Evolutionary conservation across 495 filamentous ascomycete genomes (phyloP).

Genomic region (Parmelia sp.): DNA sequence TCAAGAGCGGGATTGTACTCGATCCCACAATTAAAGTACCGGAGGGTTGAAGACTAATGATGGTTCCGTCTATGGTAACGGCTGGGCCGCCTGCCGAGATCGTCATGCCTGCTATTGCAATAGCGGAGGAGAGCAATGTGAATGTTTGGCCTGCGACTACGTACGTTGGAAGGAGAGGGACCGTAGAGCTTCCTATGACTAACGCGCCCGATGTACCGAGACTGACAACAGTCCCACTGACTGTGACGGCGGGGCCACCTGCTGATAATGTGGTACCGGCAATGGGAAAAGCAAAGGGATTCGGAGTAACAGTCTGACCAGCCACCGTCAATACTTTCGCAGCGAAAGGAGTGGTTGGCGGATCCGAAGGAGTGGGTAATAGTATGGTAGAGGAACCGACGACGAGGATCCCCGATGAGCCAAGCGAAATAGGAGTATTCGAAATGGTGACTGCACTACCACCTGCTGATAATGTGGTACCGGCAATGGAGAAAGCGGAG

Average conservation of each 20-base stretch:
- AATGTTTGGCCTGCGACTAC: neutral
- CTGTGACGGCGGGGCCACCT: no score
- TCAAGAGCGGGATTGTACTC: neutral
- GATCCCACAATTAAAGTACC: neutral
- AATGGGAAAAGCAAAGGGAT: no score
- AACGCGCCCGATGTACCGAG: neutral
- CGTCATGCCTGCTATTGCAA: slow-evolving; percentile 1
- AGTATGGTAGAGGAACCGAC: no score
- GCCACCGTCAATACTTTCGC: no score
- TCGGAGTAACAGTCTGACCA: no score
- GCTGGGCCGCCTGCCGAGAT: slow-evolving; percentile 13
- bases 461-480: neutral
- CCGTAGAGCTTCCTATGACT: neutral
- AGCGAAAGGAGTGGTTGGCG: no score
- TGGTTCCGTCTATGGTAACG: slow-evolving; percentile 4
- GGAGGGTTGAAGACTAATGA: neutral
- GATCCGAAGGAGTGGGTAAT: no score
- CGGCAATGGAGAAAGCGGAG: neutral
- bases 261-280: no score
- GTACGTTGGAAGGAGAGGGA: neutral
- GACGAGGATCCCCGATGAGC: no score
- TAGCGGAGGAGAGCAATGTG: neutral
- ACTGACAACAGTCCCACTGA: no score
- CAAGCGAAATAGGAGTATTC: neutral
- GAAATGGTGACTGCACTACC: neutral